Evolutionary conservation across 1,284 basidiomycete species (phyloP).

Genomic region (Moesziomyces parantarcticus): DNA sequence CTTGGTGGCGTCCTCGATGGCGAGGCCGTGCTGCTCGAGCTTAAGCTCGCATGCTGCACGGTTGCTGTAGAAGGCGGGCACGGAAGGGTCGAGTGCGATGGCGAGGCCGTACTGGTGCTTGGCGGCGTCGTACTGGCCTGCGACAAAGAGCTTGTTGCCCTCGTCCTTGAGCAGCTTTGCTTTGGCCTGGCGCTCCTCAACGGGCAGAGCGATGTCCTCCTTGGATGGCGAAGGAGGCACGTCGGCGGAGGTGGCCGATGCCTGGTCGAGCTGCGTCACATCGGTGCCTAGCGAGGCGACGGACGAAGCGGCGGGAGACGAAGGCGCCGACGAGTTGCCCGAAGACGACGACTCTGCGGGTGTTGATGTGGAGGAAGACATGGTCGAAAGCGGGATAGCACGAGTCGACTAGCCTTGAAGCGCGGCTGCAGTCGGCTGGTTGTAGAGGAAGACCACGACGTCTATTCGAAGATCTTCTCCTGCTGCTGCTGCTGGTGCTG

Average conservation of each 20-base stretch:
- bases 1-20: conserved; percentile 70
- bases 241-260: conserved; percentile 57
- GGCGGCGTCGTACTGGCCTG: conserved; percentile 55
- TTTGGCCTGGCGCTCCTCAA: conserved; percentile 45
- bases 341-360: conserved; percentile 25
- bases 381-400: background rate
- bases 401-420: background rate
- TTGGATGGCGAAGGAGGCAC: conserved; percentile 52
- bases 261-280: conserved; percentile 39
- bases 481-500: too few relatives aligned
- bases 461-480: too few relatives aligned
- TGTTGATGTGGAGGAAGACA: conserved; percentile 15
- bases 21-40: conserved; percentile 66
- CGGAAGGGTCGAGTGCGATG: conserved; percentile 59
- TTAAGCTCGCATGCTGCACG: conserved; percentile 66
- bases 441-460: too few relatives aligned
- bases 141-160: conserved; percentile 63
- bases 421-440: too few relatives aligned
- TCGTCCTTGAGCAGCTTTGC: conserved; percentile 55
- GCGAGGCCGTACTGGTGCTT: conserved; percentile 61
- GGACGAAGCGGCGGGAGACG: conserved; percentile 32
- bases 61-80: conserved; percentile 61
- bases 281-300: conserved; percentile 30
- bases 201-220: conserved; percentile 40
- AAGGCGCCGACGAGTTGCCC: conserved; percentile 30